A percentile compares a stretch with the other conserved stretches of the same genome.
Conservation (phyloP, 495 filamentous ascomycete species). For the Aspergillus indologenus region DNA sequence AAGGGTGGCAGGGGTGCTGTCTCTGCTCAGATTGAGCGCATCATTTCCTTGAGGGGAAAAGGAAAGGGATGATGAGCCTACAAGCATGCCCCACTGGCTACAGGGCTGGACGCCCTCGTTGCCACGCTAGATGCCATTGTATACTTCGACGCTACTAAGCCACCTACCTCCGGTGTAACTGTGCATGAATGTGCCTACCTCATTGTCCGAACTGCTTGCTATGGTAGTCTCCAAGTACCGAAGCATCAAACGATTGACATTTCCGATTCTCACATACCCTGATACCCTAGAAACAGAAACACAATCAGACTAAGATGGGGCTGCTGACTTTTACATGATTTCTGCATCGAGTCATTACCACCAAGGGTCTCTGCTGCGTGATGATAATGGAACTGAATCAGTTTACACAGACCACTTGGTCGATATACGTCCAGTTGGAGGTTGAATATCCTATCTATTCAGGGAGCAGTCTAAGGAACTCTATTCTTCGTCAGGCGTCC, state of each 20-base stretch:
- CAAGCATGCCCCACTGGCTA: neutral
- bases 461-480: neutral
- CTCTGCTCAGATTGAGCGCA: neutral
- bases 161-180: neutral
- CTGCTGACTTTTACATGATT: too few species aligned
- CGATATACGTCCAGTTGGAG: neutral
- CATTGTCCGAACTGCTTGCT: neutral
- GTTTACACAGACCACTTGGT: neutral
- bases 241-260: neutral
- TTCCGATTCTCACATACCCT: too few species aligned
- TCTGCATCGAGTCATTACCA: neutral
- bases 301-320: too few species aligned
- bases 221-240: neutral
- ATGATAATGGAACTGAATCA: neutral
- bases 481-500: constrained; percentile 1
- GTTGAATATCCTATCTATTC: neutral
- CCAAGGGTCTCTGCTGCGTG: neutral
- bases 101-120: neutral
- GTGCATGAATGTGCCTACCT: neutral
- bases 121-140: neutral
- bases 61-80: neutral
- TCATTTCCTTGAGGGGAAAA: neutral
- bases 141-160: neutral
- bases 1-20: neutral
- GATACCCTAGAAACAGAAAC: too few species aligned